phyloP scores from a whole-genome alignment of 2,329 filamentous ascomycete species.

The Colletotrichum cordylinicola region DNA sequence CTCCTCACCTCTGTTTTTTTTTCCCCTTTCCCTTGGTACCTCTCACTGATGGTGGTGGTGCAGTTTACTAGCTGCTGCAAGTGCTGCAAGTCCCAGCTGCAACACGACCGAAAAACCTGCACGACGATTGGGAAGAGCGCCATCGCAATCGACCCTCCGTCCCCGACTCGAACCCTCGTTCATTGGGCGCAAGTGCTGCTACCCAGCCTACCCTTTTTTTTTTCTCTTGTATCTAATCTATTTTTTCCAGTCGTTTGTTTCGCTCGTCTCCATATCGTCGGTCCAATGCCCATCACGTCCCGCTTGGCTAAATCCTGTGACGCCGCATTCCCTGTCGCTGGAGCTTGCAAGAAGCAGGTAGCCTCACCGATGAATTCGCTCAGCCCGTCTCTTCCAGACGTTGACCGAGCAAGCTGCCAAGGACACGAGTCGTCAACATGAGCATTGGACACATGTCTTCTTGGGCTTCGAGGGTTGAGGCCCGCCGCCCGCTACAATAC shows the following conservation, averaged over 20 bases:
- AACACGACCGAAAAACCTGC: neutral
- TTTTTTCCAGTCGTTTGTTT: neutral
- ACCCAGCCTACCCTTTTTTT: neutral
- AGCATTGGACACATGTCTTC: neutral
- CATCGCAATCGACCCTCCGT: neutral
- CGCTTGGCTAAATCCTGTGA: neutral
- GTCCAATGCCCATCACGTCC: neutral
- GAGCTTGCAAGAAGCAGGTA: neutral
- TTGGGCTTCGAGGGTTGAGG: neutral
- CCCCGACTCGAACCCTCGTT: neutral
- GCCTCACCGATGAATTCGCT: neutral
- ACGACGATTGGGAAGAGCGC: neutral
- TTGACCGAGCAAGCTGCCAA: neutral
- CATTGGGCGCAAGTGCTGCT: conserved; percentile 14
- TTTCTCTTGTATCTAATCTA: neutral
- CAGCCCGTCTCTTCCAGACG: neutral
- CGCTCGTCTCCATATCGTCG: neutral
- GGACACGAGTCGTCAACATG: neutral
- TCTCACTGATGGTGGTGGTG: neutral
- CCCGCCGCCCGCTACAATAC: neutral
- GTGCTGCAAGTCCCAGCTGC: neutral
- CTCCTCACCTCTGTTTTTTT: neutral
- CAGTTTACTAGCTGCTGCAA: neutral
- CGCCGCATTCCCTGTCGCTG: neutral
- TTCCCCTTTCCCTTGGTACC: neutral